Conservation (phyloP, 2,329 filamentous ascomycete genomes). For the Aspergillus floridensis region DNA sequence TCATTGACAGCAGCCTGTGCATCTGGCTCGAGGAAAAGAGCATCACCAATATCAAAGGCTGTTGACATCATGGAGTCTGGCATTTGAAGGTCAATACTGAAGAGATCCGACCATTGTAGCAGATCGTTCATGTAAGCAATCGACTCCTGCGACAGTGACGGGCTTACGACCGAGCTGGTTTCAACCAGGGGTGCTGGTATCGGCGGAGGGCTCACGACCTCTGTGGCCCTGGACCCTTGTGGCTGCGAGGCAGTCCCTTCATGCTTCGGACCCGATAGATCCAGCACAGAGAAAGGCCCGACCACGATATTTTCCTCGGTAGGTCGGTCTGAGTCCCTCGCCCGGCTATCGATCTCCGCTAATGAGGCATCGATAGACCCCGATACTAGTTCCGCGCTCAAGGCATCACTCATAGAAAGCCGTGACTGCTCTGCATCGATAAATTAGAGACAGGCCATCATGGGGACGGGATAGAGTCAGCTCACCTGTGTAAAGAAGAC, state of each 20-base stretch:
- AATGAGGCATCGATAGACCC: slow-evolving; percentile 34
- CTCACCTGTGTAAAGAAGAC: slow-evolving; percentile 33
- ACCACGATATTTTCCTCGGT: slow-evolving; percentile 24
- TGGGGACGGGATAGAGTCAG: background rate
- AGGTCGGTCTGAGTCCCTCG: slow-evolving; percentile 20
- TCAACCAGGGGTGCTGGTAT: background rate
- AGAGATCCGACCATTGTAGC: slow-evolving; percentile 34
- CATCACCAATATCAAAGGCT: slow-evolving; percentile 6
- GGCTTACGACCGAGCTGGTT: background rate
- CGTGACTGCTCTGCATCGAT: slow-evolving; percentile 28
- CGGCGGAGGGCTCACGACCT: background rate
- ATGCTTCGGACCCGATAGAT: slow-evolving; percentile 14
- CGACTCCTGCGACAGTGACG: slow-evolving; percentile 4
- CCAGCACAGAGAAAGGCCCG: slow-evolving; percentile 32
- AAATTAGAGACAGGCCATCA: background rate
- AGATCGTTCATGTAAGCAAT: slow-evolving; percentile 27
- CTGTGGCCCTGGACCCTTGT: background rate
- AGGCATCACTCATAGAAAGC: slow-evolving; percentile 31
- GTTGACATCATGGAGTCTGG: slow-evolving; percentile 16
- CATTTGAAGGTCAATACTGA: slow-evolving; percentile 29
- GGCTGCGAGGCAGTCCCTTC: background rate
- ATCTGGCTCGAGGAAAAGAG: background rate
- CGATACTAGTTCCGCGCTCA: slow-evolving; percentile 25
- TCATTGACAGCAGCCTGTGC: background rate
- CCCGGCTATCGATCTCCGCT: slow-evolving; percentile 30